Base-by-base conservation (phyloP, 345 rosid species). In the Pugionium dolabratum region DNA sequence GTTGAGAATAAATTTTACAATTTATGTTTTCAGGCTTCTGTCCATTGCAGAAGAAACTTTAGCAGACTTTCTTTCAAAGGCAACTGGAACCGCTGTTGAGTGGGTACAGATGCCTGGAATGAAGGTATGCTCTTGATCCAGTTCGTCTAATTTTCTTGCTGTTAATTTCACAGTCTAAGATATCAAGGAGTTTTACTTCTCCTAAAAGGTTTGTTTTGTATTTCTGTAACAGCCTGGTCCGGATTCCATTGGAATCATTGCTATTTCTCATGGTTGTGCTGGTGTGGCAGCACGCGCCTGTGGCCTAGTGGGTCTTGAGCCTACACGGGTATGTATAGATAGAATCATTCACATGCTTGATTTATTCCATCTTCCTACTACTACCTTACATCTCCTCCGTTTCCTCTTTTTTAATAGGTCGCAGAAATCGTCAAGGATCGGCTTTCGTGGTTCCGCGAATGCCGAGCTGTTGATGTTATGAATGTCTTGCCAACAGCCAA, bases 81-180 rank as follows among this genome's bases (percentile, higher is more conserved):
- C 99, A 74, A 95, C 98, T 83, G 99, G 99, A 87, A 95, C 99
- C 76, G 98, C 99, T 78, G 94, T 95, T 54, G 99, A 95, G 97
- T 95, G 99, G 99, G 91, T 95, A 78, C 99, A 95, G 84, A 95
- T 91, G 97, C 99, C 98, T 87, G 98, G 99, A 91, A 95, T 91
- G 99, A 95, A 95, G 99, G 99, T 88, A 82, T 76, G 29, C 37
- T 8, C 30, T 69, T 70, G 27, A 33, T 46, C 2, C 27, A 47
- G 4, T 4, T 27, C 6, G 57, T 48, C 10, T 53, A 36, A 11
- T 7, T 9, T 73, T 6, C 0, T 40, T 40, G 37, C 18, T 31
- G 26, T 55, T 54, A 5, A 10, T 11, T 5, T 39, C 26, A 46
- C n/a, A 10, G 5, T 54, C 42, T 56, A 66, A 41, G 10, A 33